A percentile compares a stretch with the other conserved stretches of the same genome.
Conservation (phyloP, 2,329 filamentous ascomycete genomes). For the Neurospora sp. region DNA sequence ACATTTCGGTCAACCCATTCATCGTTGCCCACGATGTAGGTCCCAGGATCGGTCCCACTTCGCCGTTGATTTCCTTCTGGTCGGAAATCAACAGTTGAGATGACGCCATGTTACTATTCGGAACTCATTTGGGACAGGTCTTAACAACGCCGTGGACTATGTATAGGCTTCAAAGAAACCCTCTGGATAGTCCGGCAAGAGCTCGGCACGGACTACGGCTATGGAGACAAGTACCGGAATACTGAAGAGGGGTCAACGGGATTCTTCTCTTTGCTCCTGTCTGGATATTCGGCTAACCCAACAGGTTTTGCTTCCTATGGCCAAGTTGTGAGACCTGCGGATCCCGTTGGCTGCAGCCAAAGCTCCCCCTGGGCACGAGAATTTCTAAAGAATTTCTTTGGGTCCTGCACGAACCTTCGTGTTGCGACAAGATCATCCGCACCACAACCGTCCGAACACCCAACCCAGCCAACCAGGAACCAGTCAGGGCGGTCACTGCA, state of each 20-base stretch:
- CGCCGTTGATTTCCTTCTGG: neutral
- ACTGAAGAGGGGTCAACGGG: neutral
- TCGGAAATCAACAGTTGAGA: neutral
- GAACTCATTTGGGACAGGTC: neutral
- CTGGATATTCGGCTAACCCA: neutral
- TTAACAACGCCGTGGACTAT: neutral
- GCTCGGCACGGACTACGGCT: neutral
- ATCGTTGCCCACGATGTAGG: neutral
- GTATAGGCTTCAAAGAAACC: neutral
- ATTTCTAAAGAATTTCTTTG: conserved; percentile 3
- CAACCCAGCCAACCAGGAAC: conserved; percentile 1
- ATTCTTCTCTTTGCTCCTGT: neutral
- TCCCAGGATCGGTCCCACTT: neutral
- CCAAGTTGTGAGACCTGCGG: conserved; percentile 11
- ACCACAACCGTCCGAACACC: conserved; percentile 2
- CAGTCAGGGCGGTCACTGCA: neutral
- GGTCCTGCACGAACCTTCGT: conserved; percentile 7
- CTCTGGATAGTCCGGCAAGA: neutral
- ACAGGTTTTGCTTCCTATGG: neutral
- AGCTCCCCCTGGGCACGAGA: conserved; percentile 9
- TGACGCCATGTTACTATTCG: neutral
- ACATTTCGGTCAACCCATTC: neutral
- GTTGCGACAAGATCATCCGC: neutral
- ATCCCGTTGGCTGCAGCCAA: conserved; percentile 7
- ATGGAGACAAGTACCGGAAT: neutral